A percentile compares a stretch with the other conserved stretches of the same genome.
phyloP scores from a whole-genome alignment of 2,329 filamentous ascomycete species.

The Chaetomiaceae sp. region DNA sequence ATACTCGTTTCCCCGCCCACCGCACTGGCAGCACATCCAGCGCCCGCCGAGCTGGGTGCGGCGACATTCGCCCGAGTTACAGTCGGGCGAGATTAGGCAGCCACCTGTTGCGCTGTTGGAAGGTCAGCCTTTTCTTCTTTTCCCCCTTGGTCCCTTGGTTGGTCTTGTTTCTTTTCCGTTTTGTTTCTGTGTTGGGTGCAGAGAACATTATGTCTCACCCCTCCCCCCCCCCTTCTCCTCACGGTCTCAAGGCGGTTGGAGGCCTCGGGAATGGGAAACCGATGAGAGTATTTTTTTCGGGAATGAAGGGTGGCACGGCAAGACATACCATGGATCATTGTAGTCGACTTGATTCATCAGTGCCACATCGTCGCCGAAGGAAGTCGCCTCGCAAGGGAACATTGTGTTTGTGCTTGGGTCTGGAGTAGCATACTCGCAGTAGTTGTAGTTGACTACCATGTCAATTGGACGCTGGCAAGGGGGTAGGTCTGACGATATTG shows the following conservation, averaged over 20 bases:
- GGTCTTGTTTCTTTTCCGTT: neutral
- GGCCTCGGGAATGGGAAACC: neutral
- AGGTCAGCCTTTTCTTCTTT: neutral
- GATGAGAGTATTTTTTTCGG: neutral
- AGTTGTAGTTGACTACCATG: slow-evolving; percentile 41
- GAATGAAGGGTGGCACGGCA: slow-evolving; percentile 17
- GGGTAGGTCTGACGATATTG: slow-evolving; percentile 30
- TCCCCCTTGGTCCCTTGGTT: too few species aligned
- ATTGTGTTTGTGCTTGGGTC: slow-evolving; percentile 29
- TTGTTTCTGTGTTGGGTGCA: neutral
- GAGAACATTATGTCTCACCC: neutral
- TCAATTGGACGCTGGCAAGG: slow-evolving; percentile 41
- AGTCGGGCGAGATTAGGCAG: slow-evolving; percentile 44
- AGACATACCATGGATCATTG: slow-evolving; percentile 38
- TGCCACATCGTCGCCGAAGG: slow-evolving; percentile 19
- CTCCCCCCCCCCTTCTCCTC: neutral
- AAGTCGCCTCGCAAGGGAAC: slow-evolving; percentile 20
- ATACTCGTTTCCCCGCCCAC: slow-evolving; percentile 42
- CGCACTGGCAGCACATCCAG: slow-evolving; percentile 50
- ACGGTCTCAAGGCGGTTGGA: too few species aligned
- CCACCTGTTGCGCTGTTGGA: slow-evolving; percentile 31
- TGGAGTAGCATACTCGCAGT: slow-evolving; percentile 37
- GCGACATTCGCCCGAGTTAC: slow-evolving; percentile 45
- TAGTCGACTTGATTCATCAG: slow-evolving; percentile 30
- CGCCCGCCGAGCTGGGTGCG: slow-evolving; percentile 44